These are phyloP conservation scores for Clavulina sp. DNA, from an alignment of 768 basidiomycete genomes.

Conservation along the genomic window DNA sequence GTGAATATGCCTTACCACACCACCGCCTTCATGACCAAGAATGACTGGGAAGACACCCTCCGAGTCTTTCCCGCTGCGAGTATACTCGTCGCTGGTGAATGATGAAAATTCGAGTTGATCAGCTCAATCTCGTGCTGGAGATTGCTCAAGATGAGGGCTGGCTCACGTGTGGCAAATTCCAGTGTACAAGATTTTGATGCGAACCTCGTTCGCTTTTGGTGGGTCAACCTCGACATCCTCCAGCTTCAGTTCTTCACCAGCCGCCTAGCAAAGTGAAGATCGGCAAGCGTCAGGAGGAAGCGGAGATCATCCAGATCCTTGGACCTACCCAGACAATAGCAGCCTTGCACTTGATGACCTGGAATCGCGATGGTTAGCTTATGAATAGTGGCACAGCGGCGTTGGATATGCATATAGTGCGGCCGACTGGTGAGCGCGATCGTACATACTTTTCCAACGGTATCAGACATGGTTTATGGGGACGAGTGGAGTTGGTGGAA, in stretches of 20 bases:
- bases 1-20: slow-evolving; percentile 39
- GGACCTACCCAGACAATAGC: slow-evolving; percentile 64
- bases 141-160: neutral
- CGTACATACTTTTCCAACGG: slow-evolving; percentile 38
- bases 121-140: neutral
- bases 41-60: slow-evolving; percentile 91
- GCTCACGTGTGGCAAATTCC: slow-evolving; percentile 83
- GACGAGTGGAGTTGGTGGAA: slow-evolving; percentile 14
- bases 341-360: slow-evolving; percentile 62
- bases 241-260: slow-evolving; percentile 66
- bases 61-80: slow-evolving; percentile 86
- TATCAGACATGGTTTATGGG: slow-evolving; percentile 42
- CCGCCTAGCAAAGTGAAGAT: slow-evolving; percentile 23
- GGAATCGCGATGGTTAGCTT: neutral
- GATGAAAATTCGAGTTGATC: neutral
- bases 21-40: slow-evolving; percentile 89
- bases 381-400: no score
- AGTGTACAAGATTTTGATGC: slow-evolving; percentile 83
- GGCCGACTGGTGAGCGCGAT: neutral
- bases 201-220: slow-evolving; percentile 76
- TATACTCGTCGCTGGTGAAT: slow-evolving; percentile 65
- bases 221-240: slow-evolving; percentile 92
- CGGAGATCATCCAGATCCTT: neutral
- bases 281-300: neutral
- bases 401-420: neutral